Evolutionary conservation across 2,329 filamentous ascomycete genomes (phyloP).

Genomic region (Conoideocrella luteorostrata): DNA sequence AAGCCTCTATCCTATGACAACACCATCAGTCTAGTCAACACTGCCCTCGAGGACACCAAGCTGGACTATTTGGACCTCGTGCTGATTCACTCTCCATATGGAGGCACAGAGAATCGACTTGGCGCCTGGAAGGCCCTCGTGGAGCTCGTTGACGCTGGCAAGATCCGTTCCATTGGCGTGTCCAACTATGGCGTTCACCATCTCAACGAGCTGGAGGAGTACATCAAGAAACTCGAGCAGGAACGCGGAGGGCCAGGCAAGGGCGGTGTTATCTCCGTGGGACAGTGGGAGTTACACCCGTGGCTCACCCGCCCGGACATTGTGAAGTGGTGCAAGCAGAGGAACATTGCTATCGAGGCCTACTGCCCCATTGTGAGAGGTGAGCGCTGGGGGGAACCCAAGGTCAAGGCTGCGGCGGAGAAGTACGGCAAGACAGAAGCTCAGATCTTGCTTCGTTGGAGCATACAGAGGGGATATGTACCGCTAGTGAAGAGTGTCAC

Average conservation of each 20-base stretch:
- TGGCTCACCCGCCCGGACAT: conserved; percentile 81
- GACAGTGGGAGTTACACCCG: conserved; percentile 85
- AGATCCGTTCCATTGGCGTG: conserved; percentile 56
- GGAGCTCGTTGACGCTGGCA: conserved; percentile 56
- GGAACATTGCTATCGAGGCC: conserved; percentile 56
- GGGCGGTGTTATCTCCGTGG: conserved; percentile 70
- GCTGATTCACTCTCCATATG: conserved; percentile 56
- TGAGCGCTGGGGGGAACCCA: conserved; percentile 62
- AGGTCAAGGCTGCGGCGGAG: conserved; percentile 56
- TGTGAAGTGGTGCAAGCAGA: conserved; percentile 64
- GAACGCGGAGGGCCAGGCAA: conserved; percentile 56
- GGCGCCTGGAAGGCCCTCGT: conserved; percentile 57
- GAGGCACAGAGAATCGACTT: conserved; percentile 48
- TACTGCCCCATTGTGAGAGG: conserved; percentile 59
- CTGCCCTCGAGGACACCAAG: conserved; percentile 54
- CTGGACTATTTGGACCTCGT: conserved; percentile 63
- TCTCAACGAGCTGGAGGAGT: conserved; percentile 51
- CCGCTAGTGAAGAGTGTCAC: conserved; percentile 71
- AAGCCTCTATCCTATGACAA: conserved; percentile 49
- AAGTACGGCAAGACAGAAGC: conserved; percentile 70
- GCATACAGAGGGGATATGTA: conserved; percentile 69
- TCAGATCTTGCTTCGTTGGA: conserved; percentile 76
- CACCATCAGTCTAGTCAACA: conserved; percentile 56
- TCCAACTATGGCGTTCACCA: conserved; percentile 61
- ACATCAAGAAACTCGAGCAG: conserved; percentile 55